Base-by-base conservation (phyloP, 73 alveolate genomes). In the Paramecium caudatum region DNA sequence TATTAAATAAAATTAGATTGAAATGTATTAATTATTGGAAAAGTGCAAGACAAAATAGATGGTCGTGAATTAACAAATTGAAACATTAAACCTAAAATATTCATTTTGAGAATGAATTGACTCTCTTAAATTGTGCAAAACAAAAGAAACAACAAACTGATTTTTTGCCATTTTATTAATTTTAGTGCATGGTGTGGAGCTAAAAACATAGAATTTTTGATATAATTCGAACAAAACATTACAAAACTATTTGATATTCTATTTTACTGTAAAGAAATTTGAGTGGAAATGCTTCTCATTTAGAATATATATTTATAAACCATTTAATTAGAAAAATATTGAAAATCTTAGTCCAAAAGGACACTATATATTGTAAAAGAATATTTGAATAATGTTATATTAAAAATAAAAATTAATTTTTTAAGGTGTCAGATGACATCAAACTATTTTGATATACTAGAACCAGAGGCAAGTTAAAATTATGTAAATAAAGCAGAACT, bases 371-470 rank as follows among this genome's bases (percentile, higher is more conserved):
- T 55, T 55, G 46, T 55, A 1, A 55, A 10, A 17, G 46, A 10
- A 9, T 7, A 23, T 43, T 55, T 55, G 30, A 23, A 10, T 27
- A 55, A 55, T 27, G 80, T 23, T 23, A 55, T 55, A 55, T 55
- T 55, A 55, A 55, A 55, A 55, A 19, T 19, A 55, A 55, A 55
- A 55, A 55, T 25, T 27, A 55, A 55, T 2, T 23, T 21, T n/a
- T n/a, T n/a, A n/a, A 55, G 80, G 80, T 55, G 80, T 55, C 80
- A 55, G 46, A 55, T 55, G 80, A 55, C 80, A 55, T 55, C 80
- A 55, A 27, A 55, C 45, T 55, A 6, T 23, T 55, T 55, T 23
- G 80, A 55, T 27, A 55, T 55, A 43, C 17, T 27, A 55, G 80
- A 55, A 55, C 30, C 30, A 27, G 80, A 55, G 80, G 80, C 80